Conservation (phyloP, 2,329 filamentous ascomycete species). For the Verticillium albo-atrum region DNA sequence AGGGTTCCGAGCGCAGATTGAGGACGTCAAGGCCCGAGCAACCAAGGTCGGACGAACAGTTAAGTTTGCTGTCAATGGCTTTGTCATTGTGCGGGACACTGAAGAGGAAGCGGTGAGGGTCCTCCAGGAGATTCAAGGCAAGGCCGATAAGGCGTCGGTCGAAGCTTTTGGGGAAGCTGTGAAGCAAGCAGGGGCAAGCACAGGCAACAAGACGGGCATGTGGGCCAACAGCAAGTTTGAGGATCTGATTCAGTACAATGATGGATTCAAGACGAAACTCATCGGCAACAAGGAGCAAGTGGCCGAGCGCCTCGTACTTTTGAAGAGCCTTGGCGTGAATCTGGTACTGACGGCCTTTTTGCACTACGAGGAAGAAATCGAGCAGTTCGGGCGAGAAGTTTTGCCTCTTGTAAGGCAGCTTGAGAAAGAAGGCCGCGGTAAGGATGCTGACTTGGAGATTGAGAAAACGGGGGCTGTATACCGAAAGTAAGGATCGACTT, state of each 20-base stretch:
- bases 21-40: constrained; percentile 41
- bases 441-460: too few relatives aligned
- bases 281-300: constrained; percentile 48
- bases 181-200: constrained; percentile 42
- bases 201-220: constrained; percentile 44
- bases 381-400: constrained; percentile 41
- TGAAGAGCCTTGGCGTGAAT: constrained; percentile 39
- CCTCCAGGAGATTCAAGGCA: constrained; percentile 46
- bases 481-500: too few relatives aligned
- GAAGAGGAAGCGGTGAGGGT: constrained; percentile 45
- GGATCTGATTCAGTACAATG: constrained; percentile 50
- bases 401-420: constrained; percentile 41
- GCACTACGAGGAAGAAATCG: constrained; percentile 49
- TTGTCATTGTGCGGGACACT: constrained; percentile 44
- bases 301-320: constrained; percentile 41
- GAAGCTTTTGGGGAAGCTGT: constrained; percentile 43
- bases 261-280: constrained; percentile 51
- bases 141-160: constrained; percentile 45
- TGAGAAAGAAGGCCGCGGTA: constrained; percentile 42
- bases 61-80: constrained; percentile 45
- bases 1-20: constrained; percentile 44
- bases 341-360: constrained; percentile 42
- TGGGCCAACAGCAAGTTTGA: constrained; percentile 48
- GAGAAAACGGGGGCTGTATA: too few relatives aligned
- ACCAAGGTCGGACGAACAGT: constrained; percentile 38